Evolutionary conservation across 164 flowering plant genomes (phyloP), one percentile per base, ranked within the genome.

Genomic region (Dillenia turbinata): DNA sequence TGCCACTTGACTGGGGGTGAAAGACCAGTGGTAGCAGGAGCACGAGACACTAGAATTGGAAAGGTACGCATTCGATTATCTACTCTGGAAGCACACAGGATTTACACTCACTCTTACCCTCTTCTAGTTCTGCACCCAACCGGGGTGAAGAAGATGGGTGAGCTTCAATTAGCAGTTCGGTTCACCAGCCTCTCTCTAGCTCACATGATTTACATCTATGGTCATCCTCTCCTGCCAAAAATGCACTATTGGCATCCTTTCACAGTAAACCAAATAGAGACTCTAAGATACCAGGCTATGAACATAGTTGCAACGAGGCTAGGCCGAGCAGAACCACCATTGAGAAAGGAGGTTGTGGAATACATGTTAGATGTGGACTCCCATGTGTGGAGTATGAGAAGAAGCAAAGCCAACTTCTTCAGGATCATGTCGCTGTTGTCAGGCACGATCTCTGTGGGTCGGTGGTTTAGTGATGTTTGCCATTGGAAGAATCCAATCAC

Each of bases 321-420:
- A 9, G 78, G 76, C 48, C 52, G 87, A 49, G 83, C 85, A 10
- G 87, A 83, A 47, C 87, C 87, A 3, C 83, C 87, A 1, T 75
- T 83, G 8, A 70, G 85, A 59, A 80, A 78, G 68, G 87, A 83
- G 68, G 76, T 79, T 49, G 83, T 83, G 56, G 87, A 83, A 71
- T 83, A 81, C 78, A 79, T 83, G 87, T 48, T 83, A n/a, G 87
- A 83, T 66, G 85, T 79, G 8, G 85, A 83, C 55, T 81, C 85
- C 22, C 85, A 81, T 61, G 66, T 77, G 77, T 83, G 87, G 87
- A 83, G 87, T 52, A 81, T 83, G 87, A 73, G 87, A 61, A 75
- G 79, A 70, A 83, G 87, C 77, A 83, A 83, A 63, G 87, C 87
- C 2, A 83, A 83, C 72, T 83, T 83, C 76, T 81, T 81, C 54